Percentiles rank a stretch among this genome's conserved stretches.
Conservation (phyloP, 164 flowering plant species). For the grape (Vitis vinifera) region ASM3070453v1 NC_081806.1:3919001-3919500, state of each 20-base stretch:
- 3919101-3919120: too few relatives aligned
- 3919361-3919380: constrained; percentile 71
- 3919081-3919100: too few relatives aligned
- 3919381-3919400: constrained; percentile 56
- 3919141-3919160: too few relatives aligned
- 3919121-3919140: too few relatives aligned
- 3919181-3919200: too few relatives aligned
- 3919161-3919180: too few relatives aligned
- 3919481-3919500: constrained; percentile 55
- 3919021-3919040: too few relatives aligned
- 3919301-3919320: constrained; percentile 79
- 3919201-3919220: too few relatives aligned
- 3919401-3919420: constrained; percentile 47
- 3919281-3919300: constrained; percentile 78
- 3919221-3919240: too few relatives aligned
- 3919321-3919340: constrained; percentile 74
- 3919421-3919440: constrained; percentile 64
- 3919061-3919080: too few relatives aligned
- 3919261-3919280: constrained; percentile 62
- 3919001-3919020: too few relatives aligned
- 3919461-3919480: constrained; percentile 66
- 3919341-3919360: constrained; percentile 73
- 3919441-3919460: constrained; percentile 54
- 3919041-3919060: too few relatives aligned
- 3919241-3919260: constrained; percentile 40